Evolutionary conservation across 371 early-diverging fungal species (phyloP), one percentile per base, ranked within the genome.

Genomic region (Gilbertella persicaria): DNA sequence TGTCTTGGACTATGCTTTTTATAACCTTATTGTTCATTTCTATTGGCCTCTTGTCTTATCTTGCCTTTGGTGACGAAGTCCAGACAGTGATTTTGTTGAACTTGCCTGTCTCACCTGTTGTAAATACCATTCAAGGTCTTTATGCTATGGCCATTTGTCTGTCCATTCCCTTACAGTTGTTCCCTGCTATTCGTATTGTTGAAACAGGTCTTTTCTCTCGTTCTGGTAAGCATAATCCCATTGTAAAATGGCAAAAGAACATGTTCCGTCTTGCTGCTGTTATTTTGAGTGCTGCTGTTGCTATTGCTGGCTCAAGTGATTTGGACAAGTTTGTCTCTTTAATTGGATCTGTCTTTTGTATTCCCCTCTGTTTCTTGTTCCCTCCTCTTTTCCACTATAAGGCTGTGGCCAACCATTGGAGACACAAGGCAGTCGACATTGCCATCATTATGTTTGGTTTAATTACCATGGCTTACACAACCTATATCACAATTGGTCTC

Each of bases 241-340:
- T 82, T 14, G 86, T 91, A 50, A 94, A 94, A 66, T 92, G 92
- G 93, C 85, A 89, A 64, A 94, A 94, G 83, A 94, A 94, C 66
- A 52, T 80, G 25, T 90, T 89, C 71, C 67, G 94, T 13, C 73
- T 84, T 17, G 55, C 69, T 9, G 60, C 84, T 20, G 83, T 87
- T 14, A 23, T 83, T 9, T 53, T 70, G 14, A 80, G 90, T 55
- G 92, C 84, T 14, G 57, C 66, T n/a, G 77, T 89, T 47, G 87
- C 92, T 3, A 90, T 85, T 64, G 68, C 70, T 37, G 93, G 92
- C 6, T 81, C 88, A 6, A 69, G 69, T 28, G 82, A 87, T 54
- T 70, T 94, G 25, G 91, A 93, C 64, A 88, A 89, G 64, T 87
- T 94, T 68, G 95, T 94, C 5, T 85, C 89, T 9, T 78, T 95